Conservation (phyloP, 768 basidiomycete genomes). For the Kwoniella dendrophila region DNA sequence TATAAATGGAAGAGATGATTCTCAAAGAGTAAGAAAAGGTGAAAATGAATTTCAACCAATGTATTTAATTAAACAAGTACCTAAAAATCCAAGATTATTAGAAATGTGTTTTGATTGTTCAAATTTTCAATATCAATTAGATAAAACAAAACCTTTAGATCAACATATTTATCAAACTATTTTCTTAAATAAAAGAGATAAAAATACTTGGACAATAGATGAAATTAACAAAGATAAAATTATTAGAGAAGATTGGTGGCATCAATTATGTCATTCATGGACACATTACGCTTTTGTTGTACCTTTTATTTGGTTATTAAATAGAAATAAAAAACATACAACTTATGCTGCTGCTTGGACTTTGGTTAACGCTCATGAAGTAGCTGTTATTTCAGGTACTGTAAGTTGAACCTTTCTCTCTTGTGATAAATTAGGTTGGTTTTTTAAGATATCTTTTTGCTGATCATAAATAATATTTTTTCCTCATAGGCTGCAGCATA, state of each 20-base stretch:
- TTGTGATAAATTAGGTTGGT: background rate
- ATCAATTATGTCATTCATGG: constrained; percentile 56
- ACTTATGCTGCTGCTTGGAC: constrained; percentile 58
- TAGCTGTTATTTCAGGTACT: constrained; percentile 52
- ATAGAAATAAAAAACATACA: constrained; percentile 53
- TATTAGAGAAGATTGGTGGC: constrained; percentile 58
- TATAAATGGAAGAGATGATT: constrained; percentile 56
- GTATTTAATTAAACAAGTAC: constrained; percentile 58
- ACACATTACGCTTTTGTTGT: constrained; percentile 56
- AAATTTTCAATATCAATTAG: constrained; percentile 55
- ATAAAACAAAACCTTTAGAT: constrained; percentile 49
- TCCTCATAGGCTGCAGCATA: constrained; percentile 55
- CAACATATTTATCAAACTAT: constrained; percentile 59
- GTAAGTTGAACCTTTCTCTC: constrained; percentile 9
- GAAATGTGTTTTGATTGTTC: constrained; percentile 58
- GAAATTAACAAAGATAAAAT: constrained; percentile 58
- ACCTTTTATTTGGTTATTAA: constrained; percentile 56
- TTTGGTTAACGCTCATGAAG: constrained; percentile 58
- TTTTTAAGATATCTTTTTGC: background rate
- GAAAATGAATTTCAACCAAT: constrained; percentile 57
- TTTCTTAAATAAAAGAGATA: constrained; percentile 58
- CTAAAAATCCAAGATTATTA: constrained; percentile 52
- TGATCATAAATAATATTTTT: background rate
- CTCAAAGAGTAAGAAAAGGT: constrained; percentile 48
- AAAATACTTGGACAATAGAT: constrained; percentile 55